Percentiles rank a stretch among this genome's conserved stretches.
phyloP scores from a whole-genome alignment of 495 filamentous ascomycete species.

The Neurospora terricola region DNA sequence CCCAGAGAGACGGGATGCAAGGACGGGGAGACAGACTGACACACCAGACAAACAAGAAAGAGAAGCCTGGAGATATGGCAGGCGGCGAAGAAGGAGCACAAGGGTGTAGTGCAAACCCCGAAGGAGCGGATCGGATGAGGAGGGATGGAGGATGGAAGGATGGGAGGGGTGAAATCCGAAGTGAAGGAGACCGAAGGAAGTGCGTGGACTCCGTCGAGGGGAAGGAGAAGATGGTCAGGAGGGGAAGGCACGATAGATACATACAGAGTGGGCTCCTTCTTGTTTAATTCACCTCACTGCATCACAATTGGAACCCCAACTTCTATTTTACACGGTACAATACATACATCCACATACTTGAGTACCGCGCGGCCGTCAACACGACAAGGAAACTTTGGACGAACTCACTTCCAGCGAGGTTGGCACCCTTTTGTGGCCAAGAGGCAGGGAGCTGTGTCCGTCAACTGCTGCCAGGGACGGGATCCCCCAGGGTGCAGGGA shows the following conservation, averaged over 20 bases:
- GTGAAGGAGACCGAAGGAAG: neutral
- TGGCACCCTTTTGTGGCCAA: neutral
- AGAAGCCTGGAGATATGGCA: neutral
- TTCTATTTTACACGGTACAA: neutral
- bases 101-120: neutral
- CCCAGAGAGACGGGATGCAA: neutral
- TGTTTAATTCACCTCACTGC: neutral
- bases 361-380: neutral
- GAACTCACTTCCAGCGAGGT: neutral
- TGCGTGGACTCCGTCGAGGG: neutral
- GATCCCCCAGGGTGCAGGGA: neutral
- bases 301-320: neutral
- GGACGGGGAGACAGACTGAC: neutral
- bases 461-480: neutral
- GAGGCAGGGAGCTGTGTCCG: neutral
- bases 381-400: neutral
- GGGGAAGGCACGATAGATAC: neutral
- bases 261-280: neutral
- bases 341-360: neutral
- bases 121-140: neutral
- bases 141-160: neutral
- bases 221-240: neutral
- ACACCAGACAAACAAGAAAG: neutral
- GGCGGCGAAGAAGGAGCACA: neutral
- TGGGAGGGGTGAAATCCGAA: neutral